Percentiles rank a stretch among this genome's conserved stretches.
Evolutionary conservation across 2,329 filamentous ascomycete genomes (phyloP).

Genomic region (Hymenoscyphus fraxineus): DNA sequence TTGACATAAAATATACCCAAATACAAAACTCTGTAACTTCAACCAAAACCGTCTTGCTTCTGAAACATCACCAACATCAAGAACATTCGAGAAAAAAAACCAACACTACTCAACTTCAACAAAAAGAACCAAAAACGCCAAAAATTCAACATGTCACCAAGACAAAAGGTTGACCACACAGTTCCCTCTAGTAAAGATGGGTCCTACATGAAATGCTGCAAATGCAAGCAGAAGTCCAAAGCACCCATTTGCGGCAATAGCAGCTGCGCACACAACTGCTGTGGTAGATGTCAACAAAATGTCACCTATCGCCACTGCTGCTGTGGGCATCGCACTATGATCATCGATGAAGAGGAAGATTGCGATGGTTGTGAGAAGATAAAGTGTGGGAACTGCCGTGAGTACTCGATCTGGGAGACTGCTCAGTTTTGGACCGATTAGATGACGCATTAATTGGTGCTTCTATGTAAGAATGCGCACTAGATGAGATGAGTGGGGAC

Average conservation of each 20-base stretch:
- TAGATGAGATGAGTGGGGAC: no score
- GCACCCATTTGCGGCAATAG: neutral
- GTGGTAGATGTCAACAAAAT: neutral
- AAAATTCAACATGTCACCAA: neutral
- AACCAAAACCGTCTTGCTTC: no score
- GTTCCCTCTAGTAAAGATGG: neutral
- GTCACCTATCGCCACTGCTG: neutral
- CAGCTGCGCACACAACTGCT: neutral
- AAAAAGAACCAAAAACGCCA: neutral
- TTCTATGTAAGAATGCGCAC: neutral
- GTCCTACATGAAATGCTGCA: neutral
- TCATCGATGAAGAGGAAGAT: neutral
- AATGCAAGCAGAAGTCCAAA: neutral
- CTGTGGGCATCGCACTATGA: neutral
- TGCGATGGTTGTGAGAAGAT: neutral
- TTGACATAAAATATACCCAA: no score
- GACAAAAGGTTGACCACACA: neutral
- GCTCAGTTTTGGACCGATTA: neutral
- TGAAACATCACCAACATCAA: neutral
- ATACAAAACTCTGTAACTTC: no score
- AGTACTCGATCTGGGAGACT: neutral
- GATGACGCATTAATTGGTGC: neutral
- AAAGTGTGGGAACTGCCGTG: neutral
- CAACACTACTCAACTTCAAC: neutral
- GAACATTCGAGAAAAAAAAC: neutral